Evolutionary conservation across 2,329 filamentous ascomycete genomes (phyloP).

Genomic region (Penicillium sclerotigenum): DNA sequence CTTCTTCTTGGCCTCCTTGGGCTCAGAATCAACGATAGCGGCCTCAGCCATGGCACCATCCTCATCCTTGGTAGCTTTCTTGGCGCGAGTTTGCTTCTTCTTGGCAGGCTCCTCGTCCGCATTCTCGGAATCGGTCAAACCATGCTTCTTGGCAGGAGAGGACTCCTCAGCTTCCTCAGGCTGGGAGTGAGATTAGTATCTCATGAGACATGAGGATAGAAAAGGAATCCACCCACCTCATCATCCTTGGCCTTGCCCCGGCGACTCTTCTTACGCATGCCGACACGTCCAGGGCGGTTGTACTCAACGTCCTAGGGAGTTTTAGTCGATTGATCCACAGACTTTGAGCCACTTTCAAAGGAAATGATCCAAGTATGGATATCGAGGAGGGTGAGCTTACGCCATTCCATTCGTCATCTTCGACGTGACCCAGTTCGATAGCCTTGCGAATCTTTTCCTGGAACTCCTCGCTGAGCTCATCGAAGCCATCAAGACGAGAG

Average conservation of each 20-base stretch:
- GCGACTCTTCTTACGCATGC: slow-evolving; percentile 51
- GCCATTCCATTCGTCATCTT: slow-evolving; percentile 82
- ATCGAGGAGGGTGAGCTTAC: slow-evolving; percentile 53
- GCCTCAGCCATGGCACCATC: slow-evolving; percentile 15
- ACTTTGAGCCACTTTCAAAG: no score
- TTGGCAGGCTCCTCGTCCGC: slow-evolving; percentile 15
- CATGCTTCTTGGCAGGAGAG: slow-evolving; percentile 1
- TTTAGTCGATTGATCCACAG: background rate
- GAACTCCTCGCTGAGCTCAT: slow-evolving; percentile 66
- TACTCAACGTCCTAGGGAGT: slow-evolving; percentile 64
- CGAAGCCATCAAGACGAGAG: slow-evolving; percentile 73
- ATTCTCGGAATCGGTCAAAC: background rate
- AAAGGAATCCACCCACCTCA: background rate
- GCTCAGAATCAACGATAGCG: slow-evolving; percentile 9
- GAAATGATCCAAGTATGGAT: background rate
- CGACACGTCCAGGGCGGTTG: slow-evolving; percentile 65
- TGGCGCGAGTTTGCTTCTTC: slow-evolving; percentile 6
- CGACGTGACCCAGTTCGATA: slow-evolving; percentile 74
- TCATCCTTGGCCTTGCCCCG: slow-evolving; percentile 6
- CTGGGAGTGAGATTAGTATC: background rate
- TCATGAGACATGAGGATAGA: background rate
- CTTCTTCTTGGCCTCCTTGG: slow-evolving; percentile 28
- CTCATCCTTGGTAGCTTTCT: slow-evolving; percentile 7
- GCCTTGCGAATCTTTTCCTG: slow-evolving; percentile 72
- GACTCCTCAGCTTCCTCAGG: slow-evolving; percentile 4